phyloP scores from a whole-genome alignment of 495 filamentous ascomycete genomes.

The Aspergillus ostianus region DNA sequence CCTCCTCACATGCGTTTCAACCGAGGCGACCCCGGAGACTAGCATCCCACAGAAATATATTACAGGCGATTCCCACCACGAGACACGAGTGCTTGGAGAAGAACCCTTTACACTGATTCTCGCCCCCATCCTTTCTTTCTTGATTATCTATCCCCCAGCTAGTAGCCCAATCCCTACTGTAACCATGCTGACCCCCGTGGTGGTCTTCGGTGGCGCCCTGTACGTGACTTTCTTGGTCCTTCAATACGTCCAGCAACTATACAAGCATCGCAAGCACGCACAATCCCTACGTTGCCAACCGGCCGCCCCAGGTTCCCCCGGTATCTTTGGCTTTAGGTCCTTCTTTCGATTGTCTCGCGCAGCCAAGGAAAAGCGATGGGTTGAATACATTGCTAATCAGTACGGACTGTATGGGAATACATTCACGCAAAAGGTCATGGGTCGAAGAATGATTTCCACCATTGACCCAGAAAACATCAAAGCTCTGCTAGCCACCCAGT shows the following conservation, averaged over 20 bases:
- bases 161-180: neutral
- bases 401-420: conserved; percentile 37
- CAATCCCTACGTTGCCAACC: conserved; percentile 39
- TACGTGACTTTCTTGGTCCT: conserved; percentile 26
- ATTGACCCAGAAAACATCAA: conserved; percentile 85
- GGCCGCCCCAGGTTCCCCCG: conserved; percentile 15
- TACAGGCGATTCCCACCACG: no score
- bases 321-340: conserved; percentile 31
- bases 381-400: conserved; percentile 33
- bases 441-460: conserved; percentile 47
- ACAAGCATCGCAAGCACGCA: conserved; percentile 31
- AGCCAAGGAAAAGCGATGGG: conserved; percentile 30
- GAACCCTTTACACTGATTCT: neutral
- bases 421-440: conserved; percentile 30
- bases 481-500: conserved; percentile 77
- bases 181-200: conserved; percentile 24
- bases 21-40: conserved; percentile 1
- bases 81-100: no score
- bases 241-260: conserved; percentile 23
- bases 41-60: neutral
- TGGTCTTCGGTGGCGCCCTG: conserved; percentile 18
- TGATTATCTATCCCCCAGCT: neutral
- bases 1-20: conserved; percentile 1
- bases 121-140: conserved; percentile 1
- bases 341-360: conserved; percentile 32